A percentile compares a stretch with the other conserved stretches of the same genome.
phyloP scores from a whole-genome alignment of 2,329 filamentous ascomycete species.

The Hymenoscyphus fraxineus region DNA sequence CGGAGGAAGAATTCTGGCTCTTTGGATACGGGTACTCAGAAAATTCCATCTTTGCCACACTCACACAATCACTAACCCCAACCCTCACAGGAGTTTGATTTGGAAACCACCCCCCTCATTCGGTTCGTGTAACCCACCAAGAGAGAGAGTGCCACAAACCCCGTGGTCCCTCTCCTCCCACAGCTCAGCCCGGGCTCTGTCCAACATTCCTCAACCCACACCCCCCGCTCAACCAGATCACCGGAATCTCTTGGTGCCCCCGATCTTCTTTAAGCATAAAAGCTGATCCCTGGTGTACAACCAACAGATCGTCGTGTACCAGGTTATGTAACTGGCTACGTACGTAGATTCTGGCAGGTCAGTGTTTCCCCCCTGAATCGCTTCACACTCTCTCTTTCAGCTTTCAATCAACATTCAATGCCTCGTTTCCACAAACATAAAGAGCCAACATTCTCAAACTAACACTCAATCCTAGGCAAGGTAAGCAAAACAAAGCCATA shows the following conservation, averaged over 20 bases:
- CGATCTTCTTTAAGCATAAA: not conserved
- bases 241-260: not conserved
- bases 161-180: not conserved
- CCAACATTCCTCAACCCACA: not conserved
- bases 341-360: slow-evolving; percentile 97
- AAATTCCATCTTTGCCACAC: not conserved
- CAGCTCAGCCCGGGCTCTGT: not conserved
- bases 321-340: slow-evolving; percentile 89
- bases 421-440: not conserved
- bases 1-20: slow-evolving; percentile 73
- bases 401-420: not conserved
- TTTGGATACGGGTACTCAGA: slow-evolving; percentile 85
- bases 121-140: slow-evolving; percentile 53
- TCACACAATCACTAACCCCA: not conserved
- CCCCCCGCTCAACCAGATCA: not conserved
- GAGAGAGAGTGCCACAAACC: not conserved
- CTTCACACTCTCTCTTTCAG: not conserved
- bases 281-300: not conserved
- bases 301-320: slow-evolving; percentile 72
- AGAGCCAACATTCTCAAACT: not conserved
- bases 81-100: slow-evolving; percentile 72
- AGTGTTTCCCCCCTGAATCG: slow-evolving; percentile 11
- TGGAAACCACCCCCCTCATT: slow-evolving; percentile 98
- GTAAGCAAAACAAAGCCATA: slow-evolving; percentile 10
- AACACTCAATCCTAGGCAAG: not conserved